These are phyloP conservation scores for Leptodontidium sp. DNA, from an alignment of 2,329 filamentous ascomycete genomes.

Conservation along the genomic window DNA sequence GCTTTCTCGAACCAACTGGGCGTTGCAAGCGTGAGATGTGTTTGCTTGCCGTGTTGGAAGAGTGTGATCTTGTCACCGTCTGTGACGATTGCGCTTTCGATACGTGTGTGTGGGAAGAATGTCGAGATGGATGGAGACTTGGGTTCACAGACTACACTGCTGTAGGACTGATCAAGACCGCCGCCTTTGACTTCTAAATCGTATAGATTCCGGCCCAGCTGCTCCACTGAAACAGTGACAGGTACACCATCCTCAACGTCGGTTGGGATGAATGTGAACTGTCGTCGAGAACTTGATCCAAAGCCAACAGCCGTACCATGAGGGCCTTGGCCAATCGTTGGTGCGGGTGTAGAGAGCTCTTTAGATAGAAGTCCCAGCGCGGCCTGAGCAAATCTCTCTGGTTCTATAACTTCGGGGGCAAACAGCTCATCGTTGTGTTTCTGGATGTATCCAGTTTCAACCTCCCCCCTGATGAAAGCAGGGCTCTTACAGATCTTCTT, in stretches of 20 bases:
- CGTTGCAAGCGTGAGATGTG: constrained; percentile 62
- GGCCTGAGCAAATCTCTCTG: constrained; percentile 86
- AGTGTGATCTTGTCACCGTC: constrained; percentile 72
- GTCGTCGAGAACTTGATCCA: constrained; percentile 36
- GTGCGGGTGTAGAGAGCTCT: constrained; percentile 49
- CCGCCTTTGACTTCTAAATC: constrained; percentile 56
- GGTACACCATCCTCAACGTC: constrained; percentile 24
- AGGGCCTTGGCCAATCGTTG: constrained; percentile 49
- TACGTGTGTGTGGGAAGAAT: constrained; percentile 82
- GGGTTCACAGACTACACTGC: constrained; percentile 55
- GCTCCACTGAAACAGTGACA: constrained; percentile 43
- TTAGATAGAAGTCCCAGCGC: constrained; percentile 76
- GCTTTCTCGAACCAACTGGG: constrained; percentile 90
- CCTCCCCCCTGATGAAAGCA: constrained; percentile 84
- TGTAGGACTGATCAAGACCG: constrained; percentile 50
- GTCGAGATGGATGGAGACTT: constrained; percentile 64
- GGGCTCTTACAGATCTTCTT: constrained; percentile 84
- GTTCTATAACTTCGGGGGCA: constrained; percentile 62
- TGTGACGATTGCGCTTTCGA: constrained; percentile 79
- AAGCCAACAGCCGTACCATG: constrained; percentile 61
- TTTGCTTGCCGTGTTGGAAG: constrained; percentile 75
- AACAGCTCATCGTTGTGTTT: constrained; percentile 87
- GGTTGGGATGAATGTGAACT: constrained; percentile 41
- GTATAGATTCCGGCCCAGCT: constrained; percentile 49
- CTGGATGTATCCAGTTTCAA: constrained; percentile 96